Conservation (phyloP, 805 yeast genomes). For the Geotrichum ghanense region DNA sequence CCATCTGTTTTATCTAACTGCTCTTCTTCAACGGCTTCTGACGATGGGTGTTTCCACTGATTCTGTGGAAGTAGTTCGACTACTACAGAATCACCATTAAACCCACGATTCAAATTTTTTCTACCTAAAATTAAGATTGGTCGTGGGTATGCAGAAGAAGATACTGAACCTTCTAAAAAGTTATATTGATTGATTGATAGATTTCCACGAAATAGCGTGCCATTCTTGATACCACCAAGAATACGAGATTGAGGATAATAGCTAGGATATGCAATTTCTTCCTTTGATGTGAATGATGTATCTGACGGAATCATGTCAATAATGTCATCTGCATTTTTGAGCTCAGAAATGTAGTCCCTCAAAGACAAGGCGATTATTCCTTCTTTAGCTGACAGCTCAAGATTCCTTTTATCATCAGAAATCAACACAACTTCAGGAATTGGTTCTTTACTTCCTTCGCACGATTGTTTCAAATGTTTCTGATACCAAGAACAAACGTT, state of each 20-base stretch:
- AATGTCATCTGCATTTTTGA: constrained; percentile 64
- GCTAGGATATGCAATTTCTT: constrained; percentile 57
- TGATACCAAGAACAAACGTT: constrained; percentile 61
- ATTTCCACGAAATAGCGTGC: constrained; percentile 77
- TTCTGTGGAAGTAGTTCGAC: constrained; percentile 78
- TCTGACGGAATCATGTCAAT: constrained; percentile 62
- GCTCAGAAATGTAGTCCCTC: constrained; percentile 54
- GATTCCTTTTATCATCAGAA: constrained; percentile 68
- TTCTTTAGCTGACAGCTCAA: constrained; percentile 42
- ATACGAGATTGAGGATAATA: constrained; percentile 72
- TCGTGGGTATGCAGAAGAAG: constrained; percentile 58
- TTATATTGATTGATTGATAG: constrained; percentile 77
- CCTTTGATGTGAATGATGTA: constrained; percentile 18
- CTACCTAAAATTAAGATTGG: constrained; percentile 78
- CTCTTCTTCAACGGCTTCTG: constrained; percentile 68
- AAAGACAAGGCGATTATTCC: constrained; percentile 46
- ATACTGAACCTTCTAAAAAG: constrained; percentile 75
- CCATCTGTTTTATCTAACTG: constrained; percentile 42
- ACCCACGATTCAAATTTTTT: constrained; percentile 77
- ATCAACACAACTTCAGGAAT: constrained; percentile 29
- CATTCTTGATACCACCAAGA: constrained; percentile 83
- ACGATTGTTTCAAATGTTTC: constrained; percentile 39
- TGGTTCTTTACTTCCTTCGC: constrained; percentile 13
- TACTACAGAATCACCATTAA: constrained; percentile 84
- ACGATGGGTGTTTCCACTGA: constrained; percentile 81